These are phyloP conservation scores for Pyrrhoderma lamaoense DNA, from an alignment of 1,284 basidiomycete genomes.

Conservation along the genomic window DNA sequence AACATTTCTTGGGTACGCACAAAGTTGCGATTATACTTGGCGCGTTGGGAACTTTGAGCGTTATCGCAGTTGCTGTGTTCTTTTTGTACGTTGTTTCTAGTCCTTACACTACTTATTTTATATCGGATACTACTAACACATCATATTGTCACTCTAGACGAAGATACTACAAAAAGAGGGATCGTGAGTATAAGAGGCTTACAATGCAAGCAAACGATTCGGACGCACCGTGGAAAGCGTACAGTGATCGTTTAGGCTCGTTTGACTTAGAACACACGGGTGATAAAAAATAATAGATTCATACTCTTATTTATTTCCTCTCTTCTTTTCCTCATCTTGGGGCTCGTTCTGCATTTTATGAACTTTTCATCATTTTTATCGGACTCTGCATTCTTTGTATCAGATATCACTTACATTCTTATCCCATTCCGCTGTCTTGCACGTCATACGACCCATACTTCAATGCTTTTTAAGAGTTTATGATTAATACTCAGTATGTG, in stretches of 20 bases:
- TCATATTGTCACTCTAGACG: neutral
- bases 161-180: neutral
- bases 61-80: constrained; percentile 28
- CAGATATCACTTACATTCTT: no score
- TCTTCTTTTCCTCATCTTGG: no score
- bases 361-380: no score
- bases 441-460: no score
- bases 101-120: neutral
- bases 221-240: constrained; percentile 18
- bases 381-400: no score
- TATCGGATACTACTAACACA: neutral
- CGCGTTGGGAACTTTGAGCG: constrained; percentile 31
- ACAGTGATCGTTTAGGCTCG: constrained; percentile 14
- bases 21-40: constrained; percentile 39
- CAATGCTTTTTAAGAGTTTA: no score
- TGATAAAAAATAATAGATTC: no score
- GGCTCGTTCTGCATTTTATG: no score
- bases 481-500: no score
- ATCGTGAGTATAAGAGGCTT: constrained; percentile 15
- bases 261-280: constrained; percentile 14
- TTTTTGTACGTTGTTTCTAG: constrained; percentile 30
- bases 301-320: no score
- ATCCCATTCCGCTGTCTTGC: no score
- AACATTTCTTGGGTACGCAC: constrained; percentile 33
- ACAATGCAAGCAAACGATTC: constrained; percentile 10